Evolutionary conservation across 805 yeast species (phyloP).

Genomic region (Yarrowia alimentaria): DNA sequence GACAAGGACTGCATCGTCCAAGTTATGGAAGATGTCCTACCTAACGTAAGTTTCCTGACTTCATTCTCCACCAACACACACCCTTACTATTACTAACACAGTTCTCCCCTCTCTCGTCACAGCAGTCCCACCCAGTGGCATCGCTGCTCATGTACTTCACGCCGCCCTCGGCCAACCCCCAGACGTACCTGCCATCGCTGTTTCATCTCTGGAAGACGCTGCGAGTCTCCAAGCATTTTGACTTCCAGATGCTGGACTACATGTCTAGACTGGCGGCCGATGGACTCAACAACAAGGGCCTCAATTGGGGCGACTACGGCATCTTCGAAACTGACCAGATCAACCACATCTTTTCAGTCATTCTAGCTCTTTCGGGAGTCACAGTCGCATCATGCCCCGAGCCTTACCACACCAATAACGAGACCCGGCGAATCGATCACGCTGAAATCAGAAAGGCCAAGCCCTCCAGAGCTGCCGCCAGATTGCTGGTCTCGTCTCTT

Average conservation of each 20-base stretch:
- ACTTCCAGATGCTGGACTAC: conserved; percentile 62
- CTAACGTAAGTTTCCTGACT: conserved; percentile 34
- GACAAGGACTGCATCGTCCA: conserved; percentile 30
- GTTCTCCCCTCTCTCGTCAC: conserved; percentile 25
- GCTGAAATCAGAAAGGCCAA: conserved; percentile 29
- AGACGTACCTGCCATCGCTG: conserved; percentile 61
- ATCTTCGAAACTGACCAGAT: conserved; percentile 64
- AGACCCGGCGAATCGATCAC: conserved; percentile 8
- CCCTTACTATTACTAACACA: no score
- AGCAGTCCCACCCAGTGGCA: conserved; percentile 21
- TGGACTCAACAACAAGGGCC: conserved; percentile 38
- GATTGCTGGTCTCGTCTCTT: conserved; percentile 62
- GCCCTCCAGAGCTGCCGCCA: conserved; percentile 44
- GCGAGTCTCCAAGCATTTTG: conserved; percentile 51
- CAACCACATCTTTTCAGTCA: conserved; percentile 53
- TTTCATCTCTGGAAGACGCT: conserved; percentile 71
- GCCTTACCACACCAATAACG: conserved; percentile 15
- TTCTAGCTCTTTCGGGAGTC: conserved; percentile 45
- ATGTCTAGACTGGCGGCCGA: conserved; percentile 56
- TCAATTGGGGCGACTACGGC: conserved; percentile 53
- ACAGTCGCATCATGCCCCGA: conserved; percentile 38
- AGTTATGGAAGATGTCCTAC: conserved; percentile 36
- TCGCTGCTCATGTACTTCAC: conserved; percentile 22
- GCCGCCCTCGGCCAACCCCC: conserved; percentile 40
- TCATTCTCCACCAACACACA: no score